phyloP scores from a whole-genome alignment of 2,329 filamentous ascomycete species.

The Tolypocladium paradoxum region DNA sequence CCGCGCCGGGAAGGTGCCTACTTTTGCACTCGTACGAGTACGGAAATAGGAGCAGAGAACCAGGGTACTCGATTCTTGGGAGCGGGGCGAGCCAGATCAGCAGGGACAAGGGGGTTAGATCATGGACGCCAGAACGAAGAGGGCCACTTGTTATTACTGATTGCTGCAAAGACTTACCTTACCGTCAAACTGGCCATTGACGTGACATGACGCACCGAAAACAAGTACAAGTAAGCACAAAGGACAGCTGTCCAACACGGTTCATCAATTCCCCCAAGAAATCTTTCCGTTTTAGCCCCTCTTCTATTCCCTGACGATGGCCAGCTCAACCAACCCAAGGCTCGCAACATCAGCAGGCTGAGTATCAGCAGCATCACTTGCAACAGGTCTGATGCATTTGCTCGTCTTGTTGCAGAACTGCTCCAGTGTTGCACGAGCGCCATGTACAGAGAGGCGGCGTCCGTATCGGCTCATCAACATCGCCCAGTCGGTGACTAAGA shows the following conservation, averaged over 20 bases:
- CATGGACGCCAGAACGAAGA: too few species aligned
- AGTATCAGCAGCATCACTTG: not conserved
- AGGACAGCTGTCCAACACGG: too few species aligned
- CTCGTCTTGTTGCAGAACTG: not conserved
- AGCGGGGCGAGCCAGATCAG: not conserved
- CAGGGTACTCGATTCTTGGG: not conserved
- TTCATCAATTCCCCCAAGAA: too few species aligned
- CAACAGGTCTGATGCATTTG: not conserved
- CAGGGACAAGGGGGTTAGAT: too few species aligned
- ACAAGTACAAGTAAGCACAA: too few species aligned
- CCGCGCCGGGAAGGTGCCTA: too few species aligned
- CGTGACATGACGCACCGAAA: too few species aligned
- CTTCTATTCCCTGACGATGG: not conserved
- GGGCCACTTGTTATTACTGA: too few species aligned
- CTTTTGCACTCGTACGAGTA: not conserved
- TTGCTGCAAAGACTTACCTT: too few species aligned
- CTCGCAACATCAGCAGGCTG: not conserved
- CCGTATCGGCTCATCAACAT: not conserved
- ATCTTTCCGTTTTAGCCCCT: too few species aligned
- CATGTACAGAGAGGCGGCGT: not conserved
- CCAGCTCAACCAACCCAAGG: not conserved
- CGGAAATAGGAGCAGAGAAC: not conserved
- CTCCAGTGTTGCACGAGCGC: not conserved
- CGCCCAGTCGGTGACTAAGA: not conserved
- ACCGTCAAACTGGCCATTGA: too few species aligned